Evolutionary conservation across 2,329 filamentous ascomycete species (phyloP), one percentile per base, ranked within the genome.

Genomic region (Verticillium nonalfalfae): DNA sequence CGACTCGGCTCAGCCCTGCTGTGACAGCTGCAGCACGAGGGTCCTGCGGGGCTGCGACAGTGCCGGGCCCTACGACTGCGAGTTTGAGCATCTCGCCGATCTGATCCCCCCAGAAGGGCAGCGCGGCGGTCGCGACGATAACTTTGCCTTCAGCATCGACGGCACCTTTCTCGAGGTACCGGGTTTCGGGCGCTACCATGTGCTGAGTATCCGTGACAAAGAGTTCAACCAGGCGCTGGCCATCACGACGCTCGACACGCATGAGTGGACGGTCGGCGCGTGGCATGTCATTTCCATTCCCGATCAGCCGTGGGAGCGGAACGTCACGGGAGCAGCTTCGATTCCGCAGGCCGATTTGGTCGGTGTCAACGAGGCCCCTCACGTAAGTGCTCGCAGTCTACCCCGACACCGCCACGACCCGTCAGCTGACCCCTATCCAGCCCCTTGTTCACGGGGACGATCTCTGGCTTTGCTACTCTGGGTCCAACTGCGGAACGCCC

Each of bases 251-350:
- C 38, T 65, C 26, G 56, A 65, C 26, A 64, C 62, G 1, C 58
- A 58, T 2, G 34, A 40, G 2, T 65, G 64, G 64, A 63, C 58
- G 2, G 64, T 65, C 21, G 52, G 57, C n/a, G 59, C 33, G 9
- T 65, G 64, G 64, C 58, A 64, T 39, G 59, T 64, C 15, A 65
- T 65, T 38, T 64, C 64, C 10, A 55, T 63, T 10, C 59, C 64
- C 13, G 64, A 65, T 35, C 62, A 63, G 59, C 52, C 64, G 15
- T 65, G 64, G 64, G 64, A 65, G 35, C 54, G 33, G 52, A 65
- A 64, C 40, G 11, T 60, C 50, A 58, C 45, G n/a, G 39, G 58
- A 33, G 38, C 36, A 33, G n/a, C 45, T 18, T 45, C 26, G 14
- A 38, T 36, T 13, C 57, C 57, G 10, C 57, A 58, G 36, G 57